Evolutionary conservation across 192 early-diverging fungal genomes (phyloP).

Genomic region (Entophlyctis luteolus): DNA sequence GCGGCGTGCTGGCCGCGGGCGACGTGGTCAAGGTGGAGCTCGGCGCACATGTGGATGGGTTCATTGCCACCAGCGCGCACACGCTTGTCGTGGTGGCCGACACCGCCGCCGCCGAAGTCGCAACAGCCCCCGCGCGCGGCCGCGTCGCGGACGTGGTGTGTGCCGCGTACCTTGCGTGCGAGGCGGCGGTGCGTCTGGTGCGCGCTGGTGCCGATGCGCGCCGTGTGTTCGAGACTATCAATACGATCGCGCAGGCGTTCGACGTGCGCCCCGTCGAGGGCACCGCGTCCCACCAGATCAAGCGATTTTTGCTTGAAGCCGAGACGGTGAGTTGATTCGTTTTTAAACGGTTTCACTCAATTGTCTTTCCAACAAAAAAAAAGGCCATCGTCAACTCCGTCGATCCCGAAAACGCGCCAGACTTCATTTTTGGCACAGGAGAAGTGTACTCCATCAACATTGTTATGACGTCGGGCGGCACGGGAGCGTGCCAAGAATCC

Average conservation of each 20-base stretch:
- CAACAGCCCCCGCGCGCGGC: conserved; percentile 63
- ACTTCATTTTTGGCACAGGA: conserved; percentile 70
- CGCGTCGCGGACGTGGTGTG: conserved; percentile 80
- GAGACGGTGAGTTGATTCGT: conserved; percentile 24
- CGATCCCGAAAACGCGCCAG: conserved; percentile 38
- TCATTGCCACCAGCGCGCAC: conserved; percentile 72
- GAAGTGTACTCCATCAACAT: conserved; percentile 91
- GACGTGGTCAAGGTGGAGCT: conserved; percentile 85
- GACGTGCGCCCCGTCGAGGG: conserved; percentile 78
- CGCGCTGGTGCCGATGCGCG: conserved; percentile 63
- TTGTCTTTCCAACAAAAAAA: neutral
- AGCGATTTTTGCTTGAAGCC: conserved; percentile 42
- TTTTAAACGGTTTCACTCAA: neutral
- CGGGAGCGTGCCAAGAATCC: conserved; percentile 48
- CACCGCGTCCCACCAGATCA: conserved; percentile 46
- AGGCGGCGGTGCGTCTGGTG: conserved; percentile 77
- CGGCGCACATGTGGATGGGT: conserved; percentile 32
- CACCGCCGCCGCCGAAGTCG: conserved; percentile 12
- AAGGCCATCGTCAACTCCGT: conserved; percentile 68
- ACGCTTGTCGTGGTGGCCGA: conserved; percentile 67
- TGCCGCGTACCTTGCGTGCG: conserved; percentile 85
- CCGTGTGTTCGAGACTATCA: conserved; percentile 70
- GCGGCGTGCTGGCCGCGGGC: conserved; percentile 63
- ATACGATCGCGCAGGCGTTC: conserved; percentile 69
- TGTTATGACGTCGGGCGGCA: conserved; percentile 72